Conservation (phyloP, 345 rosid species). For the Orychophragmus violaceus region DNA sequence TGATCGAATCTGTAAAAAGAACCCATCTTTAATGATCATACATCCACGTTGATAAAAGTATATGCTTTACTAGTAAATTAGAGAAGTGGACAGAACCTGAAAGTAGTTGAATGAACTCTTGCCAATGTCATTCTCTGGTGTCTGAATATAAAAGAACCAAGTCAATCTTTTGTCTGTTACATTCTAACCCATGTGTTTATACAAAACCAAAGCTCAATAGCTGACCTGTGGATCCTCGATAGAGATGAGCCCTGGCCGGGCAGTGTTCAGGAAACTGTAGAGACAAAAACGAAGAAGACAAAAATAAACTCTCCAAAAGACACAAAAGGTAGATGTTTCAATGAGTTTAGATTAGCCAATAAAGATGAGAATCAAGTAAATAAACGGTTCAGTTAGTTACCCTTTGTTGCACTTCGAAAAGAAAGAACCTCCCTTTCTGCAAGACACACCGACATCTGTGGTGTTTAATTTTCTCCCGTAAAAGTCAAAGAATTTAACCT, state of each 20-base stretch:
- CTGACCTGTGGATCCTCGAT: slow-evolving; percentile 94
- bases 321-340: neutral
- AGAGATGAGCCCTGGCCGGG: slow-evolving; percentile 69
- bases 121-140: slow-evolving; percentile 84
- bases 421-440: slow-evolving; percentile 61
- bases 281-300: neutral
- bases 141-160: slow-evolving; percentile 30
- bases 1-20: slow-evolving; percentile 61
- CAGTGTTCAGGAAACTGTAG: slow-evolving; percentile 52
- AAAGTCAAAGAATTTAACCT: slow-evolving; percentile 86
- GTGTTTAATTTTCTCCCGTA: slow-evolving; percentile 83
- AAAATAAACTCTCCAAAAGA: neutral
- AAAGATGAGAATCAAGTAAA: neutral
- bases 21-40: neutral
- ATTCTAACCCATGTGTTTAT: neutral
- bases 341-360: neutral
- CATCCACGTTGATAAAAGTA: neutral
- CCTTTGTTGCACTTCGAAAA: slow-evolving; percentile 67
- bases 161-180: neutral
- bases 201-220: slow-evolving; percentile 3
- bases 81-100: slow-evolving; percentile 51
- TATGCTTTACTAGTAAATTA: neutral
- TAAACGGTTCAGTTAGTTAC: slow-evolving; percentile 30
- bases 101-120: slow-evolving; percentile 89
- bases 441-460: slow-evolving; percentile 79